Percentiles rank a stretch among this genome's conserved stretches.
Evolutionary conservation across 352 stramenopile species (phyloP).

Genomic region (Globisporangium carolinianum): DNA sequence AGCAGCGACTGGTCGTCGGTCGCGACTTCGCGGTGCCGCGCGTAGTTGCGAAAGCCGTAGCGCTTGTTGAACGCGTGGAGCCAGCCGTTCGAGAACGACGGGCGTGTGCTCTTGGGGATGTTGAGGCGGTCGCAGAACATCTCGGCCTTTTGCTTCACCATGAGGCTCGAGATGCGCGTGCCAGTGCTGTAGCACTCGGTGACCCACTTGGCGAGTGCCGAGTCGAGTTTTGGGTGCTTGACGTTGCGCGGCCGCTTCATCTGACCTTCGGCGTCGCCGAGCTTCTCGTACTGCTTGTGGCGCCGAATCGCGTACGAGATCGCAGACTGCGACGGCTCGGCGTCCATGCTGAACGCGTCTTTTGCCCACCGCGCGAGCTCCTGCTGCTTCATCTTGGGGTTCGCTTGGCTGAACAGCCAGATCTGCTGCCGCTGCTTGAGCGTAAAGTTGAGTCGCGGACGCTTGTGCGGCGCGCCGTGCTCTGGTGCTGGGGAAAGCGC

Average conservation of each 20-base stretch:
- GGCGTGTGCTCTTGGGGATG: constrained; percentile 7
- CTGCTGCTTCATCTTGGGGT: constrained; percentile 19
- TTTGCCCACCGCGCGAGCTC: constrained; percentile 17
- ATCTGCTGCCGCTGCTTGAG: constrained; percentile 13
- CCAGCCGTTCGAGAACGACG: constrained; percentile 15
- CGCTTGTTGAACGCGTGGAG: constrained; percentile 15
- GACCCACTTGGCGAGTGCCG: constrained; percentile 15
- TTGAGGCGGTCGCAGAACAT: constrained; percentile 11
- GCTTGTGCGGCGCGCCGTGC: constrained; percentile 8
- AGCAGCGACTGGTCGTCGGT: constrained; percentile 8
- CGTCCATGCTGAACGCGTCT: constrained; percentile 10
- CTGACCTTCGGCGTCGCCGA: constrained; percentile 7
- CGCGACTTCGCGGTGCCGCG: constrained; percentile 14
- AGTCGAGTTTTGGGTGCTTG: constrained; percentile 13
- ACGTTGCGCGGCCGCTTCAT: constrained; percentile 16
- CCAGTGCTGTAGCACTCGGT: constrained; percentile 5
- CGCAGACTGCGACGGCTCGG: constrained; percentile 15
- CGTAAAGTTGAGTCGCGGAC: constrained; percentile 15
- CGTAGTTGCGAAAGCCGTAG: constrained; percentile 17
- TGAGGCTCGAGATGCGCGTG: constrained; percentile 14
- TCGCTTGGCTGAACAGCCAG: constrained; percentile 10
- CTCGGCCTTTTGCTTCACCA: constrained; percentile 14
- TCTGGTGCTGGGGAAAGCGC: neutral
- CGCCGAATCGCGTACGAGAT: constrained; percentile 16
- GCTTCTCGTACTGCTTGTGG: constrained; percentile 13